Conservation (phyloP, 2,329 filamentous ascomycete species). For the Diaporthe aspalathi region DNA sequence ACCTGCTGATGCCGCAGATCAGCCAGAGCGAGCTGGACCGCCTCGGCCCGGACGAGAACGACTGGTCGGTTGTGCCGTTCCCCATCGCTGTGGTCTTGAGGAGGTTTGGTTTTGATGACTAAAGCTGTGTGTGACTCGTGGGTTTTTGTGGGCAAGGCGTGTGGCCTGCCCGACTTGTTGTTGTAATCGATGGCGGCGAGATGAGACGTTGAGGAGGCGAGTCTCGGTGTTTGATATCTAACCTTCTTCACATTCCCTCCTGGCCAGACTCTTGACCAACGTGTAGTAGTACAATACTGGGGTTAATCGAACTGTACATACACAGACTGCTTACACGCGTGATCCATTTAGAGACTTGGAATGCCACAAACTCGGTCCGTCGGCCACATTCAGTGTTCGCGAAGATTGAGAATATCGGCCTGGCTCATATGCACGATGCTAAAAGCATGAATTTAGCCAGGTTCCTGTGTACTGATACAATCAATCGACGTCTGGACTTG, state of each 20-base stretch:
- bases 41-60: slow-evolving; percentile 31
- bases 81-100: slow-evolving; percentile 4
- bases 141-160: not conserved
- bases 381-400: too few species aligned
- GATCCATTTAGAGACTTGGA: too few species aligned
- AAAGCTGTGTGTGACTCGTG: too few species aligned
- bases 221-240: not conserved
- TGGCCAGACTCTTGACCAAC: not conserved
- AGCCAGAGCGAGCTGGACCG: slow-evolving; percentile 18
- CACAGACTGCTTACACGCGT: not conserved
- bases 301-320: slow-evolving; percentile 9
- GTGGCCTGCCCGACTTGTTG: not conserved
- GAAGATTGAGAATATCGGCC: not conserved
- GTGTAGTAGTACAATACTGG: slow-evolving; percentile 8
- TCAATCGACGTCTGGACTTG: not conserved
- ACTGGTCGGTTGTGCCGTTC: slow-evolving; percentile 1
- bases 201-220: not conserved
- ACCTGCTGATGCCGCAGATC: not conserved
- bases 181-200: not conserved
- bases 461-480: too few species aligned
- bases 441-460: not conserved
- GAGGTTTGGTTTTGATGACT: not conserved
- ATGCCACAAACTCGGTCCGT: not conserved
- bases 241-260: slow-evolving; percentile 15
- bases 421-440: not conserved